Base-by-base conservation (phyloP, 2,329 filamentous ascomycete genomes). In the Xylariaceae sp. region DNA sequence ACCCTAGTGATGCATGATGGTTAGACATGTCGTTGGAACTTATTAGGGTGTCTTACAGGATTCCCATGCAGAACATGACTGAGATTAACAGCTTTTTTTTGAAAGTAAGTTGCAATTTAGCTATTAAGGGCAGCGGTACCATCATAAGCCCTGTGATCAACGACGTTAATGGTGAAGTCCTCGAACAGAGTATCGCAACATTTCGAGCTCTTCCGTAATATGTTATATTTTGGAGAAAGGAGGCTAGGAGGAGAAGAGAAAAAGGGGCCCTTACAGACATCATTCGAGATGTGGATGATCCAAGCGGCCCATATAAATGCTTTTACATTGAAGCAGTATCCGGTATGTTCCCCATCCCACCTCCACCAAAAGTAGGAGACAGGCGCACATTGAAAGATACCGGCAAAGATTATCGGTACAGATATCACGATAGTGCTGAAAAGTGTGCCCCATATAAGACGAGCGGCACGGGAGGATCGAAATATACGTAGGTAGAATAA, bases 401-500 rank as follows among this genome's bases (percentile, higher is more conserved):
- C 37, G 4, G 18, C 20, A 43, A 52, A 10, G 7, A 52, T 10
- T 16, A 45, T 14, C 5, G 49, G 49, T 14, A 52, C 10, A 16
- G 5, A 45, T n/a, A 45, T 41, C 26, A 52, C 4, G 7, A 52
- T 2, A 16, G 3, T 44, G 12, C 16, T 23, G 42, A 40, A 20
- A n/a, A 52, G 20, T 3, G 49, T 40, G 6, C 23, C 23, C 23
- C 41, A 40, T 32, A 52, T 40, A 29, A 52, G 26, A 40, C 29
- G 29, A 6, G 44, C n/a, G 4, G 49, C 23, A 2, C 37, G 42
- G 10, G 49, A 23, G n/a, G 40, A 18, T 20, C 44, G 43, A 44
- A 52, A 52, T 12, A 52, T 26, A 21, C 50, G 50, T 12, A 40
- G 41, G 18, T 52, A 52, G 40, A 52, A 52, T n/a, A 52, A 44